These are phyloP conservation scores for Phylloporus scabripes DNA, from an alignment of 768 basidiomycete genomes.

Conservation along the genomic window DNA sequence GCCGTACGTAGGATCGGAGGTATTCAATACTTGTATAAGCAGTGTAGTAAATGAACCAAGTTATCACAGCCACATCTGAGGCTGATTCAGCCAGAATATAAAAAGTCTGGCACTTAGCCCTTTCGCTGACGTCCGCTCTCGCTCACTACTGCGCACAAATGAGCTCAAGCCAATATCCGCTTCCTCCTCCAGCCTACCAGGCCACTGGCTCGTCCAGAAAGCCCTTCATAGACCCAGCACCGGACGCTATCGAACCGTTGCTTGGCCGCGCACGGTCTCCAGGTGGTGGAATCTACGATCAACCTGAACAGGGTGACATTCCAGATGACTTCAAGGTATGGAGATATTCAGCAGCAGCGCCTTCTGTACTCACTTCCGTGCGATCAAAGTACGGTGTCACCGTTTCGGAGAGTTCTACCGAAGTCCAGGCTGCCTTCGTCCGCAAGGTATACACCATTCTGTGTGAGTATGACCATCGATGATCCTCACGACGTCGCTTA, in stretches of 20 bases:
- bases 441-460: conserved; percentile 90
- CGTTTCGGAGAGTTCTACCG: conserved; percentile 68
- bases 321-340: conserved; percentile 93
- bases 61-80: conserved; percentile 20
- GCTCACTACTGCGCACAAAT: conserved; percentile 36
- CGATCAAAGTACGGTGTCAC: conserved; percentile 66
- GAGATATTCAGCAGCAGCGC: background rate
- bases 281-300: conserved; percentile 60
- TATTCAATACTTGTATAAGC: background rate
- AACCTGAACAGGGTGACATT: conserved; percentile 66
- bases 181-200: conserved; percentile 56
- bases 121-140: conserved; percentile 9
- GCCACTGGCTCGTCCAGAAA: conserved; percentile 36
- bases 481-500: background rate
- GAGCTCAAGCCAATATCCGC: conserved; percentile 51
- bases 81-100: conserved; percentile 23
- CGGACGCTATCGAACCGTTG: conserved; percentile 50
- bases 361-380: conserved; percentile 4
- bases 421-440: conserved; percentile 82
- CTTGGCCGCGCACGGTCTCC: conserved; percentile 44
- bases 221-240: conserved; percentile 30
- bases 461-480: conserved; percentile 45
- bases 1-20: background rate
- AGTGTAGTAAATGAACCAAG: background rate
- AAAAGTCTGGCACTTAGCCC: conserved; percentile 9